Conservation (phyloP, 106 monocot species). For the Agapanthus africanus region DNA sequence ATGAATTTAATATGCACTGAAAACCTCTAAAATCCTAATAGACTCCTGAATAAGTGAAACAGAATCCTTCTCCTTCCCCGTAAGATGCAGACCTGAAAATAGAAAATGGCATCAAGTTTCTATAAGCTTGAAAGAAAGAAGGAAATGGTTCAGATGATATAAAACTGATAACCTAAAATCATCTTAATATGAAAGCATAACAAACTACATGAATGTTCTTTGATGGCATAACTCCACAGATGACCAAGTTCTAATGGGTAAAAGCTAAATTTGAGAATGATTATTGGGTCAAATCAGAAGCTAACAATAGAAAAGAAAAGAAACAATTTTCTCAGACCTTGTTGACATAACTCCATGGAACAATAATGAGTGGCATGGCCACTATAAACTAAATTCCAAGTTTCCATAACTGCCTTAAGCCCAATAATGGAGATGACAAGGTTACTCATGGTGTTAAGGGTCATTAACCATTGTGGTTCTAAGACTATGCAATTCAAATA, state of each 20-base stretch:
- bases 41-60: constrained; percentile 69
- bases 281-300: too few relatives aligned
- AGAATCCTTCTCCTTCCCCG: constrained; percentile 72
- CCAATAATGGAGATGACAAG: neutral
- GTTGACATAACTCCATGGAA: too few relatives aligned
- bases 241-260: too few relatives aligned
- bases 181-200: neutral
- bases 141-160: neutral
- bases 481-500: neutral
- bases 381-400: neutral
- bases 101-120: neutral
- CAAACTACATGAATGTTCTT: neutral
- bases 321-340: too few relatives aligned
- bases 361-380: neutral
- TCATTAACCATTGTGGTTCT: neutral
- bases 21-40: constrained; percentile 90
- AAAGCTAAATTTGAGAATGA: too few relatives aligned
- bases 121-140: neutral
- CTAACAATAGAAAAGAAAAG: too few relatives aligned
- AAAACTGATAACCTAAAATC: neutral
- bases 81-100: constrained; percentile 69
- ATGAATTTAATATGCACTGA: constrained; percentile 3
- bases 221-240: too few relatives aligned
- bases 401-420: neutral
- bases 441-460: neutral